A percentile compares a stretch with the other conserved stretches of the same genome.
phyloP scores from a whole-genome alignment of 805 yeast genomes.

The Barnettozyma populi region DNA sequence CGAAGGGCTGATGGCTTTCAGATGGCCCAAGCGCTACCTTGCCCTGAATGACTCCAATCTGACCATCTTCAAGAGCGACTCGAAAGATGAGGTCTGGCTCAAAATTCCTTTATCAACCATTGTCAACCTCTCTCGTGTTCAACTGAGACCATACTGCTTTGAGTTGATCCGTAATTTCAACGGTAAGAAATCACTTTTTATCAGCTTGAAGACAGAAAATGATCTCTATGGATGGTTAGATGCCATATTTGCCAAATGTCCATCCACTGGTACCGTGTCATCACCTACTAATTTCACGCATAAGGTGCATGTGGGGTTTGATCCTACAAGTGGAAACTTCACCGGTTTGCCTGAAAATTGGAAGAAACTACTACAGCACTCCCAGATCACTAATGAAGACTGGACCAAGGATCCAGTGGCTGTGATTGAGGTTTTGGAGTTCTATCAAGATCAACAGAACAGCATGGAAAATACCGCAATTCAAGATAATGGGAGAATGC shows the following conservation, averaged over 20 bases:
- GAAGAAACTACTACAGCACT: constrained; percentile 78
- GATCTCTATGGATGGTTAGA: constrained; percentile 90
- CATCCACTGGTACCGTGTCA: constrained; percentile 62
- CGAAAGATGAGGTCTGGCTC: constrained; percentile 40
- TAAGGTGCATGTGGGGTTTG: constrained; percentile 84
- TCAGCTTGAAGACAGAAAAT: constrained; percentile 70
- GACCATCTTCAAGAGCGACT: constrained; percentile 68
- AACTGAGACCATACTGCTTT: constrained; percentile 71
- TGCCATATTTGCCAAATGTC: constrained; percentile 74
- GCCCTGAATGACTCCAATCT: constrained; percentile 71
- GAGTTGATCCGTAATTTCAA: constrained; percentile 49
- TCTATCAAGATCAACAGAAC: constrained; percentile 45
- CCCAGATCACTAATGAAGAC: constrained; percentile 88
- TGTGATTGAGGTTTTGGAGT: constrained; percentile 84
- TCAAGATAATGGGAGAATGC: constrained; percentile 6
- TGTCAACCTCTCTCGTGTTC: constrained; percentile 59
- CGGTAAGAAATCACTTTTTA: constrained; percentile 56
- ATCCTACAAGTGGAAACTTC: constrained; percentile 78
- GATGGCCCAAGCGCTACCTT: constrained; percentile 89
- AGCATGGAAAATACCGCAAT: constrained; percentile 6
- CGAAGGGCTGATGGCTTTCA: constrained; percentile 81
- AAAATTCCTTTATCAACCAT: constrained; percentile 55
- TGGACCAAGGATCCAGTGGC: constrained; percentile 94
- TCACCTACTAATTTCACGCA: constrained; percentile 94
- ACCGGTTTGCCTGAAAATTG: constrained; percentile 94